Evolutionary conservation across 257 asterid genomes (phyloP).

Genomic region (Fraxinus americana): DNA sequence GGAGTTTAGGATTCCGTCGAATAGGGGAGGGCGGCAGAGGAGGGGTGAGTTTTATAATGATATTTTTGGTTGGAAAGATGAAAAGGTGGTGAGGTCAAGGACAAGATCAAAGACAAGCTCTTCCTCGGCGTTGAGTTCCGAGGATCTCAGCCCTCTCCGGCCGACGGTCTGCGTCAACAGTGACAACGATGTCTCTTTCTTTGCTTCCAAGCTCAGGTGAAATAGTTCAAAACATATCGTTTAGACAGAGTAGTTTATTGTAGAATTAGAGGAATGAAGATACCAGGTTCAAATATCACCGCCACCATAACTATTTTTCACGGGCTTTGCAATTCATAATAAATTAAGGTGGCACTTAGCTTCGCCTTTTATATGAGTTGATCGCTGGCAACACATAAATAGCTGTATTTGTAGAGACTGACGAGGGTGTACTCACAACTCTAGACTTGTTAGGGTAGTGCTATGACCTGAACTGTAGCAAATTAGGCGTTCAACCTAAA

Average conservation of each 20-base stretch:
- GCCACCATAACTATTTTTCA: too few relatives aligned
- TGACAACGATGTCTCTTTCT: conserved; percentile 51
- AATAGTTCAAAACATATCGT: not conserved
- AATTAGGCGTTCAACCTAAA: not conserved
- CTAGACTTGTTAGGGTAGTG: too few relatives aligned
- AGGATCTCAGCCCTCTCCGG: conserved; percentile 75
- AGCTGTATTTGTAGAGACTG: too few relatives aligned
- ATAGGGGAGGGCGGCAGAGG: conserved; percentile 19
- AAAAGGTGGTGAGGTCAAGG: conserved; percentile 52
- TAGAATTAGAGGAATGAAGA: too few relatives aligned
- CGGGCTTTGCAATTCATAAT: too few relatives aligned
- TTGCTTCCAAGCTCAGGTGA: conserved; percentile 73
- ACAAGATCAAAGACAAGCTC: conserved; percentile 69
- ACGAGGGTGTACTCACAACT: too few relatives aligned
- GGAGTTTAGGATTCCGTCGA: conserved; percentile 62
- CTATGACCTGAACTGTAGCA: too few relatives aligned
- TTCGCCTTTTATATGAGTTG: not conserved
- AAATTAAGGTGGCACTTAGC: too few relatives aligned
- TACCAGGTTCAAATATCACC: too few relatives aligned
- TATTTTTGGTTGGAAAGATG: conserved; percentile 67
- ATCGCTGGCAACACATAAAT: not conserved
- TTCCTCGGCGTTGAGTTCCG: conserved; percentile 72
- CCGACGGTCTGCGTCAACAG: conserved; percentile 37
- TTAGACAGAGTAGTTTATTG: too few relatives aligned
- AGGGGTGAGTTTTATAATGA: conserved; percentile 50